Percentiles rank a stretch among this genome's conserved stretches.
These are phyloP conservation scores for Geum urbanum DNA, from an alignment of 306 rosid genomes.

Conservation along the genomic window DNA sequence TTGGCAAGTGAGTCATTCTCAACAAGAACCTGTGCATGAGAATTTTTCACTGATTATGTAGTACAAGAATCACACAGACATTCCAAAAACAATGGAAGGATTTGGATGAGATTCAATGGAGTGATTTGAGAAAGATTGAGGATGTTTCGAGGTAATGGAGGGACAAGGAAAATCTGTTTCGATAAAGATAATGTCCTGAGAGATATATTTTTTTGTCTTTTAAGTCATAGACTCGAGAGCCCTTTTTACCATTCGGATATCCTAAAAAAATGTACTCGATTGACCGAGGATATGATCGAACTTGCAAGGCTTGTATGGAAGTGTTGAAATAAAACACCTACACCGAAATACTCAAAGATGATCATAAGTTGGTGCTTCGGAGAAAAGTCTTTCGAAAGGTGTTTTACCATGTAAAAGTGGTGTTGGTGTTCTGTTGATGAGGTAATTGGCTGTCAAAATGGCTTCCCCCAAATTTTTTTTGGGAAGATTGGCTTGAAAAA, in stretches of 20 bases:
- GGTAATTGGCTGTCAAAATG: not conserved
- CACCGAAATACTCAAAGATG: not conserved
- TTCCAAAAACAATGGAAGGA: too few species aligned
- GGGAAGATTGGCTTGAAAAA: not conserved
- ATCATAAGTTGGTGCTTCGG: not conserved
- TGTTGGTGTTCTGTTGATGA: not conserved
- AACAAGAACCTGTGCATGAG: too few species aligned
- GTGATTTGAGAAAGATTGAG: not conserved
- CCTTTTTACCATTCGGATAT: not conserved
- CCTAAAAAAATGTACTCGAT: too few species aligned
- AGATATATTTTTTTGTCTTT: too few species aligned
- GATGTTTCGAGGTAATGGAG: not conserved
- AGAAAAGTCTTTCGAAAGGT: not conserved
- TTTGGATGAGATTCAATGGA: not conserved
- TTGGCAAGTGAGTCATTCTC: too few species aligned
- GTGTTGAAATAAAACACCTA: not conserved
- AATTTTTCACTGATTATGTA: too few species aligned
- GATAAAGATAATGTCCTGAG: not conserved
- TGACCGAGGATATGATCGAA: not conserved
- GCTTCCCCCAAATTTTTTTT: not conserved
- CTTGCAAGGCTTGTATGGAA: not conserved
- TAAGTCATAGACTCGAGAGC: not conserved
- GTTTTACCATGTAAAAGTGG: not conserved
- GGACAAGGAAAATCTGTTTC: not conserved
- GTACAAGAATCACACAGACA: too few species aligned